Evolutionary conservation across 192 early-diverging fungal species (phyloP).

Genomic region (Coemansia sp.): DNA sequence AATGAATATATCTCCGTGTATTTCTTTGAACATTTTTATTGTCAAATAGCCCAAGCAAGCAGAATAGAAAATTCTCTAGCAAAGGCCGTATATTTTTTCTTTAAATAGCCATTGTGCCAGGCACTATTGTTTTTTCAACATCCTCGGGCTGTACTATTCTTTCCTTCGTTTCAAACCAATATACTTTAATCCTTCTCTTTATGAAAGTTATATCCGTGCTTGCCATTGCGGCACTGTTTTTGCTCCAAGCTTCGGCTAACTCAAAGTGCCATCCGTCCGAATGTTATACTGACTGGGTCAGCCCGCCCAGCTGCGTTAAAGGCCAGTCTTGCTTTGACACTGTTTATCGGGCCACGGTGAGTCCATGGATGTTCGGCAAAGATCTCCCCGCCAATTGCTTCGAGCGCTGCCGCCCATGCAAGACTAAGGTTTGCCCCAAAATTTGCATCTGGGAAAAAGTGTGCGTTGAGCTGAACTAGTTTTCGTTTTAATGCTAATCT

Average conservation of each 20-base stretch:
- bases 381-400: constrained; percentile 23
- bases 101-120: no score
- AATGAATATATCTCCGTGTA: no score
- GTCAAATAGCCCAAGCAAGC: no score
- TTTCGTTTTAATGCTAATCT: background rate
- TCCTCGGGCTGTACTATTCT: no score
- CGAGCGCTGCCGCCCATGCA: constrained; percentile 47
- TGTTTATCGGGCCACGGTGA: constrained; percentile 14
- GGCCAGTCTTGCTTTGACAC: constrained; percentile 23
- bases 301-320: constrained; percentile 9
- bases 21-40: no score
- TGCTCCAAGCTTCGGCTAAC: constrained; percentile 17
- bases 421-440: constrained; percentile 26
- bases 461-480: constrained; percentile 18
- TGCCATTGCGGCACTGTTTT: background rate
- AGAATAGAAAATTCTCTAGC: no score
- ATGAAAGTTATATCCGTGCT: constrained; percentile 14
- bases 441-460: constrained; percentile 43
- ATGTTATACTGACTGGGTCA: constrained; percentile 26
- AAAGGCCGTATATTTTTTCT: no score
- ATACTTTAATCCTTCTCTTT: background rate
- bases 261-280: constrained; percentile 25
- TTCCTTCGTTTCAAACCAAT: no score
- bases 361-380: constrained; percentile 40
- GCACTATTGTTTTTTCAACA: no score